Evolutionary conservation across 306 rosid genomes (phyloP).

Genomic region (Benincasa hispida): DNA sequence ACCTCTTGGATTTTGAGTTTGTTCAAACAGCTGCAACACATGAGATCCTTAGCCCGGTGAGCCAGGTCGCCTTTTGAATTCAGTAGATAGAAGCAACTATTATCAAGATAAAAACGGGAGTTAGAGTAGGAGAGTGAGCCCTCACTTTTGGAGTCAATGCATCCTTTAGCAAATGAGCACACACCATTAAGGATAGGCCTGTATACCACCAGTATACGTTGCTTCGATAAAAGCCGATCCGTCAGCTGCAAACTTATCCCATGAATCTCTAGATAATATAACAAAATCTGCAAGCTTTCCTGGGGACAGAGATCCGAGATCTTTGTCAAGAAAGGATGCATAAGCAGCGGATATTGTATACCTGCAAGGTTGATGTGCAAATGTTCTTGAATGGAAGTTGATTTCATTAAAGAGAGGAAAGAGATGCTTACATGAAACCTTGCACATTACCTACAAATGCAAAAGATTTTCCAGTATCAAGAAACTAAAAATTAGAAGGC

Average conservation of each 20-base stretch:
- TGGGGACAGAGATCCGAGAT: conserved; percentile 51
- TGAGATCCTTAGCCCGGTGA: neutral
- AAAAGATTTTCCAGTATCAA: neutral
- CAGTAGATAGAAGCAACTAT: neutral
- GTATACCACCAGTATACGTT: conserved; percentile 60
- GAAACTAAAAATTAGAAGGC: neutral
- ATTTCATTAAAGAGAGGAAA: neutral
- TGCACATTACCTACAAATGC: neutral
- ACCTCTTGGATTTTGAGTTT: neutral
- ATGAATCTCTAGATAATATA: conserved; percentile 44
- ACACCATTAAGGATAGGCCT: conserved; percentile 44
- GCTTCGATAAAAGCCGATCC: conserved; percentile 58
- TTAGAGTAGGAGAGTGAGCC: neutral
- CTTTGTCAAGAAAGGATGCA: conserved; percentile 66
- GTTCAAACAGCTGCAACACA: neutral
- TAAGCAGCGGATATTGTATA: conserved; percentile 71
- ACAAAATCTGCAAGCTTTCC: conserved; percentile 87
- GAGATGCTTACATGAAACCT: neutral
- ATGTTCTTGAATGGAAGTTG: neutral
- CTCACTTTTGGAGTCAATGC: neutral
- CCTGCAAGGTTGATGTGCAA: conserved; percentile 25
- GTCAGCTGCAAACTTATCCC: conserved; percentile 40
- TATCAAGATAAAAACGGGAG: neutral
- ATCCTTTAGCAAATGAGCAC: neutral
- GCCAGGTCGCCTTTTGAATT: neutral